phyloP scores from a whole-genome alignment of 2,329 filamentous ascomycete species.

The Aureobasidium leucospermi region DNA sequence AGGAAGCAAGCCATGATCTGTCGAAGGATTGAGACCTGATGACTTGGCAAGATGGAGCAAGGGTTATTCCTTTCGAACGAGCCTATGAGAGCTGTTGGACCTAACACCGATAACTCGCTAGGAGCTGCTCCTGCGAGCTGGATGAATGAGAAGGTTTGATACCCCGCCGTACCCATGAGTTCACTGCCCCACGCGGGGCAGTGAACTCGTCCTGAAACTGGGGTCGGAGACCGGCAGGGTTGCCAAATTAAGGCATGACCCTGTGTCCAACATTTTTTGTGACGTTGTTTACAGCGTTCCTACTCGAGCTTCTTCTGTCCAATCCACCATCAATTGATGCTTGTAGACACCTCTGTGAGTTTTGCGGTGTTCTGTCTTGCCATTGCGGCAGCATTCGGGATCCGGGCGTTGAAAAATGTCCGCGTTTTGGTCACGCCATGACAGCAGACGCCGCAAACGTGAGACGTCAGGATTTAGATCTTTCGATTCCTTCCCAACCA shows the following conservation, averaged over 20 bases:
- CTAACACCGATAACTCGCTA: not conserved
- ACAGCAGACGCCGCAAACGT: constrained; percentile 3
- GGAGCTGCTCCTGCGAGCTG: not conserved
- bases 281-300: not conserved
- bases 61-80: constrained; percentile 11
- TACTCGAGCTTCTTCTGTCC: not conserved
- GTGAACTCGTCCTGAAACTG: not conserved
- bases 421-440: constrained; percentile 4
- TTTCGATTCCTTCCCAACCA: constrained; percentile 6
- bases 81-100: constrained; percentile 7
- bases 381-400: not conserved
- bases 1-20: not conserved
- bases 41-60: not conserved
- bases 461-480: not conserved
- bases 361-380: not conserved
- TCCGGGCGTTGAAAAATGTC: not conserved
- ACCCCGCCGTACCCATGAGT: constrained; percentile 1
- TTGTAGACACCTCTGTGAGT: not conserved
- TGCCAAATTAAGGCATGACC: not conserved
- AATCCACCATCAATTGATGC: not conserved
- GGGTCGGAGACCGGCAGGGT: not conserved
- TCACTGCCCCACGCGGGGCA: constrained; percentile 5
- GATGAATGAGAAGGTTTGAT: constrained; percentile 1
- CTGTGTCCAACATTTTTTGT: not conserved
- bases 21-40: constrained; percentile 3